phyloP scores from a whole-genome alignment of 1,284 basidiomycete species.

The Gymnopus androsaceus region DNA sequence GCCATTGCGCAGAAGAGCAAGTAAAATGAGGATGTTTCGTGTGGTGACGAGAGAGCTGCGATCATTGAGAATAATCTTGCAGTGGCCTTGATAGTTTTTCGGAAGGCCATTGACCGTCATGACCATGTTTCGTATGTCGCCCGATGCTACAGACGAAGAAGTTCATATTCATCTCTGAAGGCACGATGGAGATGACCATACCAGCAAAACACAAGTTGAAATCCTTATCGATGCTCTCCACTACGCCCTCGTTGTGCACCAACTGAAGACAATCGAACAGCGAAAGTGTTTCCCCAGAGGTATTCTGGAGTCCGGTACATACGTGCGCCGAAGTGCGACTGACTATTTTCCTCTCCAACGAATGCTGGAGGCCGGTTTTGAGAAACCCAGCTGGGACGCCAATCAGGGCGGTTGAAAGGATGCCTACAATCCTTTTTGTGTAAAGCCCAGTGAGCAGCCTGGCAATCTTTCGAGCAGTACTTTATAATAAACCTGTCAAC shows the following conservation, averaged over 20 bases:
- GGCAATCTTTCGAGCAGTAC: constrained; percentile 3
- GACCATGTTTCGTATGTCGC: constrained; percentile 39
- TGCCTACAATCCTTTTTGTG: constrained; percentile 9
- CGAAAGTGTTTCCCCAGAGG: constrained; percentile 31
- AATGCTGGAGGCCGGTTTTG: constrained; percentile 2
- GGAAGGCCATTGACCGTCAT: constrained; percentile 40
- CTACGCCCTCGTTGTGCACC: constrained; percentile 30
- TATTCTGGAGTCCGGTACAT: neutral
- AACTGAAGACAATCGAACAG: constrained; percentile 34
- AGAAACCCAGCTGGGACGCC: neutral
- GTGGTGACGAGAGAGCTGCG: constrained; percentile 33
- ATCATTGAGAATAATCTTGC: constrained; percentile 38
- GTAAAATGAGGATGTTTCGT: constrained; percentile 39
- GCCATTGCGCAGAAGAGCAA: neutral
- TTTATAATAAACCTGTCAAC: neutral
- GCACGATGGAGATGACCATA: neutral
- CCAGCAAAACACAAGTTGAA: constrained; percentile 37
- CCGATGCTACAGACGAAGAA: constrained; percentile 31
- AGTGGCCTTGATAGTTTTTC: constrained; percentile 32
- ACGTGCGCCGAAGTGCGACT: neutral
- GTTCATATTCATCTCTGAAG: neutral
- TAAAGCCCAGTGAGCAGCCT: neutral
- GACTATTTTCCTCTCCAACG: neutral
- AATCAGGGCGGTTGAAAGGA: neutral
- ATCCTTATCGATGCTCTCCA: constrained; percentile 21